A percentile compares a stretch with the other conserved stretches of the same genome.
These are phyloP conservation scores for Suillus lakei DNA, from an alignment of 768 basidiomycete species.

Conservation along the genomic window DNA sequence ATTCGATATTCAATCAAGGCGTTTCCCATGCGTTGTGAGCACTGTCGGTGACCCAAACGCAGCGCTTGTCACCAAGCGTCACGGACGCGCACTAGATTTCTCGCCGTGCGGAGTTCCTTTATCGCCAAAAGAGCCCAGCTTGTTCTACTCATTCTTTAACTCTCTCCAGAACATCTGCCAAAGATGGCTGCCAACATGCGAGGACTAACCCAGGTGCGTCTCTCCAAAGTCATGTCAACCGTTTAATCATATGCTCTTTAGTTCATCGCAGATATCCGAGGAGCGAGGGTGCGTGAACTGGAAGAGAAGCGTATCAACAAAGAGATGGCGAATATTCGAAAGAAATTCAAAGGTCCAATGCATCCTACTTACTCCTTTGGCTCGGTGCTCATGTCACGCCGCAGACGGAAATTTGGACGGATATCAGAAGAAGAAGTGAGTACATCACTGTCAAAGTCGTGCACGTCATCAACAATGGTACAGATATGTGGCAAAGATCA, in stretches of 20 bases:
- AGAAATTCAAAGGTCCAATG: constrained; percentile 91
- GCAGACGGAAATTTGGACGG: constrained; percentile 85
- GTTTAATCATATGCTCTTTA: constrained; percentile 33
- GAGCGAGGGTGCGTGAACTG: constrained; percentile 93
- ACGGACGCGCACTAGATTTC: too few relatives aligned
- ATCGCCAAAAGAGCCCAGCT: neutral
- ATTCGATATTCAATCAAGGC: neutral
- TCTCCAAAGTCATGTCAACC: neutral
- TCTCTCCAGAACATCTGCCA: neutral
- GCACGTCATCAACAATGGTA: constrained; percentile 9
- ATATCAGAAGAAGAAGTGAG: constrained; percentile 92
- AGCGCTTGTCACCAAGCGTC: neutral
- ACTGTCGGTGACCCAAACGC: neutral
- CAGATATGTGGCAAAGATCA: constrained; percentile 98
- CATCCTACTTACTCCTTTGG: constrained; percentile 13
- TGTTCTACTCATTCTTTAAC: neutral
- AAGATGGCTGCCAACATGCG: constrained; percentile 90
- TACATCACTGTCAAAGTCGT: constrained; percentile 17
- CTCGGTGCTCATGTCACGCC: constrained; percentile 13
- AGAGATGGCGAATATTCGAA: constrained; percentile 99
- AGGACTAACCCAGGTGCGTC: constrained; percentile 85
- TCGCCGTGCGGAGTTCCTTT: neutral
- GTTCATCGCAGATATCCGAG: constrained; percentile 99
- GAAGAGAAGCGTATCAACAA: constrained; percentile 99
- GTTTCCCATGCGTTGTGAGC: constrained; percentile 1